Evolutionary conservation across 768 basidiomycete species (phyloP).

Genomic region (Rhodotorula diobovata): DNA sequence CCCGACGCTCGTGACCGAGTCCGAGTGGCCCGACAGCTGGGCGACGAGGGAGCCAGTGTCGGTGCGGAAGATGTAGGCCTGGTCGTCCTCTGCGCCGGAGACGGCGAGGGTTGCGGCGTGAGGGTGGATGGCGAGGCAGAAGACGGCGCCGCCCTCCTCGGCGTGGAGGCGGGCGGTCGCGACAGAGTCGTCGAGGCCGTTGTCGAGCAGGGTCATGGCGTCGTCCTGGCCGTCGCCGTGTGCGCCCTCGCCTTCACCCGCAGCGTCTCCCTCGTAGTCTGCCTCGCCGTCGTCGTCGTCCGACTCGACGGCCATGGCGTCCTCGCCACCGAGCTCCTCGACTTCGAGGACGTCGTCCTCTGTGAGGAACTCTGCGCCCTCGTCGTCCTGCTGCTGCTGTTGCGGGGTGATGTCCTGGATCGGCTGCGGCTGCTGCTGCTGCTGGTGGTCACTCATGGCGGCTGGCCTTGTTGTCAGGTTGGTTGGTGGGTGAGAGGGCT

Average conservation of each 20-base stretch:
- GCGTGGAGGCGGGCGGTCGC: slow-evolving; percentile 52
- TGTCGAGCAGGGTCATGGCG: slow-evolving; percentile 37
- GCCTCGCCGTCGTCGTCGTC: slow-evolving; percentile 50
- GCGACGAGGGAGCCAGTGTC: slow-evolving; percentile 73
- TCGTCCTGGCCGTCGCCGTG: slow-evolving; percentile 61
- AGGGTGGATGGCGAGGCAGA: slow-evolving; percentile 77
- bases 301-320: slow-evolving; percentile 59
- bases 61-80: slow-evolving; percentile 89
- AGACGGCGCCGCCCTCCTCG: slow-evolving; percentile 60
- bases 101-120: slow-evolving; percentile 69
- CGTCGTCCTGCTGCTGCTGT: neutral
- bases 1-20: slow-evolving; percentile 72
- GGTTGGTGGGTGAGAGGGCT: neutral
- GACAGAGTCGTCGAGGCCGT: slow-evolving; percentile 47
- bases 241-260: slow-evolving; percentile 55
- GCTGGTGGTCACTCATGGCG: no score
- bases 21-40: slow-evolving; percentile 84
- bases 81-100: slow-evolving; percentile 91
- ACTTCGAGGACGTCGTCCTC: slow-evolving; percentile 58
- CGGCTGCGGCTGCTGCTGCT: neutral
- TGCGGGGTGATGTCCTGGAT: neutral
- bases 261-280: slow-evolving; percentile 17
- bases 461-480: neutral
- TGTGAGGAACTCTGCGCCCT: slow-evolving; percentile 19
- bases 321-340: slow-evolving; percentile 42